A percentile compares a stretch with the other conserved stretches of the same genome.
These are phyloP conservation scores for Citrus hindsii DNA, from an alignment of 345 rosid species.

Conservation along the genomic window DNA sequence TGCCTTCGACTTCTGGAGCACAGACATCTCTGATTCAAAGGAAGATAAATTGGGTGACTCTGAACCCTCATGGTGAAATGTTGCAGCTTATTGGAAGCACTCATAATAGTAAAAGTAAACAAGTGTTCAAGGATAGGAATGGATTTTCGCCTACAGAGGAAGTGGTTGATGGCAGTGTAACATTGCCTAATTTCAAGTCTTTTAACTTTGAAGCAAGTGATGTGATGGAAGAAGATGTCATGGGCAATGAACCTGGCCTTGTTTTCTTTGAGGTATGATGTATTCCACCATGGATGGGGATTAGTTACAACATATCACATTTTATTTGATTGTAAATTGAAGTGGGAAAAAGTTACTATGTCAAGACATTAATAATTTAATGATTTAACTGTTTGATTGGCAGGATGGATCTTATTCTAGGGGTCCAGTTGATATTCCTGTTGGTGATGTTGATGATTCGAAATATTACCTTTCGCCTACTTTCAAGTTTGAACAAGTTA, in stretches of 20 bases:
- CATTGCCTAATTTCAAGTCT: constrained; percentile 60
- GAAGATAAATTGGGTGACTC: constrained; percentile 81
- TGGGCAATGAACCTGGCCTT: constrained; percentile 76
- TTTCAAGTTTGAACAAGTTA: constrained; percentile 83
- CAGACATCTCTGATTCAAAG: constrained; percentile 55
- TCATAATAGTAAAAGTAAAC: constrained; percentile 12
- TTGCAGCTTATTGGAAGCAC: constrained; percentile 24
- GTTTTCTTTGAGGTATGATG: constrained; percentile 79
- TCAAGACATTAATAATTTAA: background rate
- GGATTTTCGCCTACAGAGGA: constrained; percentile 15
- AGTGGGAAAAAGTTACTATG: background rate
- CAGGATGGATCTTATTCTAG: constrained; percentile 96
- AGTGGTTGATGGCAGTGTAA: constrained; percentile 15
- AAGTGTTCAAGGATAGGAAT: constrained; percentile 13
- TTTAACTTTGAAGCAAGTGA: constrained; percentile 66
- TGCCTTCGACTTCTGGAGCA: constrained; percentile 34
- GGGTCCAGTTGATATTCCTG: constrained; percentile 78
- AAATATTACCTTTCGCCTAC: constrained; percentile 69
- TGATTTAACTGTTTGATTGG: constrained; percentile 4
- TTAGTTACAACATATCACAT: background rate
- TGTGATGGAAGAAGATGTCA: constrained; percentile 83
- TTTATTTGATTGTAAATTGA: background rate
- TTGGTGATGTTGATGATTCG: constrained; percentile 55
- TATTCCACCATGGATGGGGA: background rate
- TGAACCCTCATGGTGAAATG: constrained; percentile 80